Conservation (phyloP, 1,284 basidiomycete species). For the Apiotrichum sp. region DNA sequence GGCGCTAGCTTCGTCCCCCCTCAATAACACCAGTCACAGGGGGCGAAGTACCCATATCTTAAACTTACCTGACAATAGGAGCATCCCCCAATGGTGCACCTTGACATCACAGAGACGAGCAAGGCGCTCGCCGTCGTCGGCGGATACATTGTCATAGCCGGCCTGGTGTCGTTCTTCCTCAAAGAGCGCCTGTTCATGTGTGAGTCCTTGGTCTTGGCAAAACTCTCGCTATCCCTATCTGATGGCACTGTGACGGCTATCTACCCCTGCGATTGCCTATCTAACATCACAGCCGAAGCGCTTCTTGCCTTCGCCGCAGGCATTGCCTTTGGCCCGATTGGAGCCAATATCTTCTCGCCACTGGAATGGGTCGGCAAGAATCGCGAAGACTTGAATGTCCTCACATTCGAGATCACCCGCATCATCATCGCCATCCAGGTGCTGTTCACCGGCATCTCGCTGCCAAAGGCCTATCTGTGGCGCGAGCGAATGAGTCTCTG, state of each 20-base stretch:
- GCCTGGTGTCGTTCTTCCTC: slow-evolving; percentile 44
- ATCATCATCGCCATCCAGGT: slow-evolving; percentile 94
- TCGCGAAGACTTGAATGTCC: slow-evolving; percentile 29
- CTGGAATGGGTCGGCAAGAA: slow-evolving; percentile 18
- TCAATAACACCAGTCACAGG: slow-evolving; percentile 9
- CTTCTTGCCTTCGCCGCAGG: slow-evolving; percentile 90
- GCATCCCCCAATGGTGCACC: slow-evolving; percentile 46
- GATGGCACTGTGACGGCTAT: no score
- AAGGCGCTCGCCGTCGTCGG: slow-evolving; percentile 39
- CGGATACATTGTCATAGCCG: slow-evolving; percentile 41
- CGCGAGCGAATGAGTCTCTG: slow-evolving; percentile 79
- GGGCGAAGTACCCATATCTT: not conserved
- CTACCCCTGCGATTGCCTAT: no score
- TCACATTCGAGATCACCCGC: slow-evolving; percentile 70
- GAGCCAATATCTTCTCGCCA: slow-evolving; percentile 26
- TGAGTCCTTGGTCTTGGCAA: slow-evolving; percentile 7
- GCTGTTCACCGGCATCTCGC: slow-evolving; percentile 89
- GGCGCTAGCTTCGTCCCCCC: no score
- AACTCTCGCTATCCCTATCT: not conserved
- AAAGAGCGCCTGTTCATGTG: slow-evolving; percentile 49
- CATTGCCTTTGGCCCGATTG: slow-evolving; percentile 62
- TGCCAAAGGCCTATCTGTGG: slow-evolving; percentile 78
- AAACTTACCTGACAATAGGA: slow-evolving; percentile 1
- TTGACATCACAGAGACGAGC: slow-evolving; percentile 43
- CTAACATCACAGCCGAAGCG: slow-evolving; percentile 77